These are phyloP conservation scores for Mycena galericulata DNA, from an alignment of 768 basidiomycete species.

Conservation along the genomic window DNA sequence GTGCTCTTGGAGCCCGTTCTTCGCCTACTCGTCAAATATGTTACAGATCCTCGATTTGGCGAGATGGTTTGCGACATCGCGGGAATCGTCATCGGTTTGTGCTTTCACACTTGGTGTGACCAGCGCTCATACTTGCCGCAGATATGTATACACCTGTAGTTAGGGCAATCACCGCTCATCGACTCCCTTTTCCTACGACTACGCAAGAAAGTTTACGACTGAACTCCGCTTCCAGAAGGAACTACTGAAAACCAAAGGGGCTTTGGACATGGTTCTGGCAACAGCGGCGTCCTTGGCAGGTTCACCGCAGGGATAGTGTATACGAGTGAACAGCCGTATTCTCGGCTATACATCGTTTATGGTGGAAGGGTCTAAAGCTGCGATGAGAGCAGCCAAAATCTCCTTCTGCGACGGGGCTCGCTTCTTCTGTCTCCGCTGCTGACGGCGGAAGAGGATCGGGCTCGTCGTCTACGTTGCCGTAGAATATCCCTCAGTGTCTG, in stretches of 20 bases:
- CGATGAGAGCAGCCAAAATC: conserved; percentile 76
- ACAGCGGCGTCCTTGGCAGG: conserved; percentile 51
- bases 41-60: conserved; percentile 94
- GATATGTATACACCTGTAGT: conserved; percentile 92
- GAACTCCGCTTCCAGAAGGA: conserved; percentile 93
- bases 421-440: conserved; percentile 46
- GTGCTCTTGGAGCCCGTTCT: conserved; percentile 93
- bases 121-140: conserved; percentile 46
- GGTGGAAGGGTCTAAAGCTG: conserved; percentile 58
- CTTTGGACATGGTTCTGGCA: conserved; percentile 90
- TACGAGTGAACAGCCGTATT: neutral
- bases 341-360: conserved; percentile 19
- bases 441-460: conserved; percentile 41
- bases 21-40: conserved; percentile 85
- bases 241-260: conserved; percentile 83
- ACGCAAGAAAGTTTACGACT: conserved; percentile 82
- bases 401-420: conserved; percentile 69
- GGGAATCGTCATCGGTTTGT: conserved; percentile 81
- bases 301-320: conserved; percentile 9
- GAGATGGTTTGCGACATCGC: conserved; percentile 87
- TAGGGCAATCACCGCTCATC: conserved; percentile 95
- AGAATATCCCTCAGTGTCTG: conserved; percentile 77
- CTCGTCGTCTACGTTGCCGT: conserved; percentile 77
- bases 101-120: conserved; percentile 5
- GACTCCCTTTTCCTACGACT: conserved; percentile 87